Evolutionary conservation across 1,284 basidiomycete species (phyloP).

Genomic region (Pyrrhoderma lamaoense): DNA sequence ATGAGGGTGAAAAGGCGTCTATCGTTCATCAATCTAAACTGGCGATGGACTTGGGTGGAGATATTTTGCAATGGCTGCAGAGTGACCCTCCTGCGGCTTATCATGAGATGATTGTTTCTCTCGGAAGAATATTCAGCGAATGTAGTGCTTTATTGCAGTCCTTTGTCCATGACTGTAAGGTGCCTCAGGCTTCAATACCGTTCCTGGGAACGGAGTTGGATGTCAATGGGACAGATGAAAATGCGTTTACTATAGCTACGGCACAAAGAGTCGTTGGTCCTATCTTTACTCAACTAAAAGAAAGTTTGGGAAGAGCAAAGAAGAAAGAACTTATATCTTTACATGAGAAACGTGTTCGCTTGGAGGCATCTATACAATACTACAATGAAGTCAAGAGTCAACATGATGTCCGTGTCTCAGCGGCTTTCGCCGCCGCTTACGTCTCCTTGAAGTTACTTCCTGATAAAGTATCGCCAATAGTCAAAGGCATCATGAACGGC

Average conservation of each 20-base stretch:
- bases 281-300: conserved; percentile 72
- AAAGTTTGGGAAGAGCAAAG: conserved; percentile 63
- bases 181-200: conserved; percentile 76
- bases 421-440: conserved; percentile 86
- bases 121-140: conserved; percentile 77
- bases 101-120: conserved; percentile 84
- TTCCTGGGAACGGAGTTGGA: conserved; percentile 75
- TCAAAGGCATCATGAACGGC: conserved; percentile 96
- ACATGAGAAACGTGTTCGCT: conserved; percentile 69
- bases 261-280: conserved; percentile 67
- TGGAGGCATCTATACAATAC: conserved; percentile 73
- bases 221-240: conserved; percentile 53
- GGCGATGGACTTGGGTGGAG: conserved; percentile 58
- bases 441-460: conserved; percentile 81
- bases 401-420: conserved; percentile 83
- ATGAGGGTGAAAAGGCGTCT: background rate
- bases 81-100: conserved; percentile 73
- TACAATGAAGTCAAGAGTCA: conserved; percentile 81
- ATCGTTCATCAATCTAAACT: conserved; percentile 1
- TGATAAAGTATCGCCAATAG: conserved; percentile 92
- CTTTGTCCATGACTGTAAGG: conserved; percentile 81
- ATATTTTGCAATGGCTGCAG: conserved; percentile 70
- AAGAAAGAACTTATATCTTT: conserved; percentile 74
- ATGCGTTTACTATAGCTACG: conserved; percentile 76
- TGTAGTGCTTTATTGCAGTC: conserved; percentile 74